Percentiles rank a stretch among this genome's conserved stretches.
Evolutionary conservation across 2,329 filamentous ascomycete genomes (phyloP).

Genomic region (Chrysosporium queenslandicum): DNA sequence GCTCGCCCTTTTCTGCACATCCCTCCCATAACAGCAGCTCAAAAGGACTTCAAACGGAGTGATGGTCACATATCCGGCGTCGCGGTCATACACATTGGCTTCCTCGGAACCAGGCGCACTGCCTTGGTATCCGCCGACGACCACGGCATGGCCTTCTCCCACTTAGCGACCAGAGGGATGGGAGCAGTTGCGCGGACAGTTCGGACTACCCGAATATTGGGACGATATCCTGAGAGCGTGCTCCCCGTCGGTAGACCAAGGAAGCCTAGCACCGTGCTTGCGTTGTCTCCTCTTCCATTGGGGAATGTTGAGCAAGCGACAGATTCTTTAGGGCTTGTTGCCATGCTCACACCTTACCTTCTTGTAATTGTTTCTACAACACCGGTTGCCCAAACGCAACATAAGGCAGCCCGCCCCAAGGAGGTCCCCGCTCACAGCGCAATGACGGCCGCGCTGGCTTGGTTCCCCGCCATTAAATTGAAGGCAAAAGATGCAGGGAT

Average conservation of each 20-base stretch:
- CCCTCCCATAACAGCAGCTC: constrained; percentile 58
- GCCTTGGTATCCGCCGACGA: constrained; percentile 92
- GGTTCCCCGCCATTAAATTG: constrained; percentile 92
- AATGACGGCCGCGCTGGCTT: constrained; percentile 86
- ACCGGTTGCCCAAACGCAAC: constrained; percentile 88
- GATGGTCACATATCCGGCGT: constrained; percentile 77
- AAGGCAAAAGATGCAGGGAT: constrained; percentile 62
- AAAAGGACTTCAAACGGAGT: constrained; percentile 53
- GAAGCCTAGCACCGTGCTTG: constrained; percentile 90
- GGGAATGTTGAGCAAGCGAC: constrained; percentile 89
- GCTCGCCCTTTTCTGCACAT: constrained; percentile 83
- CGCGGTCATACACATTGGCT: constrained; percentile 81
- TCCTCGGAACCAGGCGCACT: constrained; percentile 84
- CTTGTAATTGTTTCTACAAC: constrained; percentile 96
- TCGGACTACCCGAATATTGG: constrained; percentile 81
- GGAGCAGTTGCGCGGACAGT: constrained; percentile 76
- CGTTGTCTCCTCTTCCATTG: constrained; percentile 78
- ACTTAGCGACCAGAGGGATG: constrained; percentile 82
- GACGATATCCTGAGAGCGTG: constrained; percentile 66
- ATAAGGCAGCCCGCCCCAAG: constrained; percentile 84
- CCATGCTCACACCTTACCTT: constrained; percentile 89
- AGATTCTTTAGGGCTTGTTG: constrained; percentile 80
- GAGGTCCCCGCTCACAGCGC: constrained; percentile 82
- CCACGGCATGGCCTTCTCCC: constrained; percentile 94
- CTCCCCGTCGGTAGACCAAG: constrained; percentile 53